phyloP scores from a whole-genome alignment of 345 rosid species.

The Excoecaria agallocha region DNA sequence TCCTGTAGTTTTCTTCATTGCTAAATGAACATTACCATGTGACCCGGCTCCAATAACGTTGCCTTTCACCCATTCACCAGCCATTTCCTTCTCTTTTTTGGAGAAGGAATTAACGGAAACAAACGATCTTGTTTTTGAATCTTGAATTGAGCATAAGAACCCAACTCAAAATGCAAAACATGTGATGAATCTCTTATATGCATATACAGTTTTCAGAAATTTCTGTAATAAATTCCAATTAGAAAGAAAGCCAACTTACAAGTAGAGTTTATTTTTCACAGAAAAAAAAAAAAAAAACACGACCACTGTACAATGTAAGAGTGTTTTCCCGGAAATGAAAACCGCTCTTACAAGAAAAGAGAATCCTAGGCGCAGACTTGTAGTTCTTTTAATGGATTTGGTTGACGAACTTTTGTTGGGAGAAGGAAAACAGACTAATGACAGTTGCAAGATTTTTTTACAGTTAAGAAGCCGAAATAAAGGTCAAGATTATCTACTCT shows the following conservation, averaged over 20 bases:
- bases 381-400: not conserved
- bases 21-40: slow-evolving; percentile 35
- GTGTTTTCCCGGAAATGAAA: slow-evolving; percentile 36
- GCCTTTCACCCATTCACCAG: slow-evolving; percentile 30
- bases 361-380: too few species aligned
- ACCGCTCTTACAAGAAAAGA: slow-evolving; percentile 29
- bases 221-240: not conserved
- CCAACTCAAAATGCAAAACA: slow-evolving; percentile 9
- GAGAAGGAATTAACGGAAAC: not conserved
- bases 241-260: not conserved
- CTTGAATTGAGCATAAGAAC: slow-evolving; percentile 13
- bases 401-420: not conserved
- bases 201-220: slow-evolving; percentile 8
- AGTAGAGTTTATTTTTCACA: not conserved
- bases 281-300: not conserved
- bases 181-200: not conserved
- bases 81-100: slow-evolving; percentile 17
- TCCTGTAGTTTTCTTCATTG: slow-evolving; percentile 31
- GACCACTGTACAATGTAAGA: slow-evolving; percentile 8
- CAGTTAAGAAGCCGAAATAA: too few species aligned
- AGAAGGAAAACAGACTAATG: not conserved
- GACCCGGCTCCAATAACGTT: slow-evolving; percentile 38
- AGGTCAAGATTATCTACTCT: too few species aligned
- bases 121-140: not conserved
- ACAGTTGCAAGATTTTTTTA: not conserved